Percentiles rank a stretch among this genome's conserved stretches.
Evolutionary conservation across 768 basidiomycete species (phyloP).

Genomic region (Amanita exitialis): DNA sequence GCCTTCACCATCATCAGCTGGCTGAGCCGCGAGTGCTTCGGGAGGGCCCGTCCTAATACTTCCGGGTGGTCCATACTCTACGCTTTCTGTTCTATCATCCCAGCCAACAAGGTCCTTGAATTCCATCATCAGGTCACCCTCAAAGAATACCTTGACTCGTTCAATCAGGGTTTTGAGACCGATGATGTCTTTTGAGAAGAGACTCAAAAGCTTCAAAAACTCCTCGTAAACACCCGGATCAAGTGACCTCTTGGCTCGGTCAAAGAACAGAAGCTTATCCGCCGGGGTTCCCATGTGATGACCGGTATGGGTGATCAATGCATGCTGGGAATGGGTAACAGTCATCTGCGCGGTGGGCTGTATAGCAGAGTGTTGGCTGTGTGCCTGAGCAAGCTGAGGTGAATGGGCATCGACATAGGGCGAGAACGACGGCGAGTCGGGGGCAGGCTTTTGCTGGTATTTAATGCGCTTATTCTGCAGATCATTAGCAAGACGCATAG

Average conservation of each 20-base stretch:
- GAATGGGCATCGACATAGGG: constrained; percentile 34
- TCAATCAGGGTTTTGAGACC: constrained; percentile 77
- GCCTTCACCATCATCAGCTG: constrained; percentile 78
- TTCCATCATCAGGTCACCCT: constrained; percentile 66
- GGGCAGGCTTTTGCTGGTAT: constrained; percentile 49
- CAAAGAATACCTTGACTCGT: constrained; percentile 71
- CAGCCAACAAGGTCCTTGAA: constrained; percentile 84
- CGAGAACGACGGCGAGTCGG: constrained; percentile 45
- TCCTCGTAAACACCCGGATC: constrained; percentile 81
- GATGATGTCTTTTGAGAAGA: constrained; percentile 89
- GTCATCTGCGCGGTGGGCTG: constrained; percentile 11
- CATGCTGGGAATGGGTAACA: constrained; percentile 12
- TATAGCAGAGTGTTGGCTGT: constrained; percentile 16
- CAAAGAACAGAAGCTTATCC: constrained; percentile 89
- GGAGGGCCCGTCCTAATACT: constrained; percentile 70
- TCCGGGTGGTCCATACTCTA: constrained; percentile 66
- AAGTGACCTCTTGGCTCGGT: constrained; percentile 75
- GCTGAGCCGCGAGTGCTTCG: constrained; percentile 67
- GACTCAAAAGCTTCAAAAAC: constrained; percentile 84
- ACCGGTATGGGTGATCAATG: constrained; percentile 17
- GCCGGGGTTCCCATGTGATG: constrained; percentile 29
- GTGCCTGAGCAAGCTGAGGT: constrained; percentile 25
- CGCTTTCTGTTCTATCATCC: constrained; percentile 52
- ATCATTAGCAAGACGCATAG: constrained; percentile 3
- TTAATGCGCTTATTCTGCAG: constrained; percentile 55